Conservation (phyloP, 1,284 basidiomycete species). For the Xerocomus alliaceus region DNA sequence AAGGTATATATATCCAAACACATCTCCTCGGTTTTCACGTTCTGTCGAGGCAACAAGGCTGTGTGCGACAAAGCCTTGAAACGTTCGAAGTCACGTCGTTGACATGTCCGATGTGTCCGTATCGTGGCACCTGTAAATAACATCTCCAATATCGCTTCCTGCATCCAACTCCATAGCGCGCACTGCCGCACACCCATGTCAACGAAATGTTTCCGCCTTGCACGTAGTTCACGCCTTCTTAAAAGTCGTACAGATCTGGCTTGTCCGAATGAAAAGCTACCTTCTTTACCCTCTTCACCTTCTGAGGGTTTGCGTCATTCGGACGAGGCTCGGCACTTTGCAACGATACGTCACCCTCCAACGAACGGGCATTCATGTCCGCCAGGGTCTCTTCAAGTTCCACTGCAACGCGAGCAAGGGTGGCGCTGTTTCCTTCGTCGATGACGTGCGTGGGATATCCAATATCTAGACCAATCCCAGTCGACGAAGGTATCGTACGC, state of each 20-base stretch:
- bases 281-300: conserved; percentile 63
- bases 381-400: conserved; percentile 33
- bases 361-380: neutral
- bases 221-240: neutral
- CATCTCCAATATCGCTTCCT: neutral
- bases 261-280: conserved; percentile 74
- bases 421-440: conserved; percentile 1
- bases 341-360: conserved; percentile 2
- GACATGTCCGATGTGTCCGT: conserved; percentile 19
- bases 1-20: neutral
- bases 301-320: conserved; percentile 19
- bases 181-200: neutral
- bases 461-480: conserved; percentile 32
- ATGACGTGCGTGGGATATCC: conserved; percentile 22
- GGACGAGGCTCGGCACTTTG: conserved; percentile 2
- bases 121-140: conserved; percentile 9
- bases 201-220: neutral
- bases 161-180: neutral
- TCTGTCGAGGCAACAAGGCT: conserved; percentile 12
- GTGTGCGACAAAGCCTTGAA: conserved; percentile 20
- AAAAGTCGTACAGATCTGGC: conserved; percentile 68
- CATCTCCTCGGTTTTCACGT: conserved; percentile 24
- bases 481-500: conserved; percentile 65
- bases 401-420: conserved; percentile 32
- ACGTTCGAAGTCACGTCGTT: conserved; percentile 11